These are phyloP conservation scores for Wickerhamomyces bisporus DNA, from an alignment of 805 yeast genomes.

Conservation along the genomic window DNA sequence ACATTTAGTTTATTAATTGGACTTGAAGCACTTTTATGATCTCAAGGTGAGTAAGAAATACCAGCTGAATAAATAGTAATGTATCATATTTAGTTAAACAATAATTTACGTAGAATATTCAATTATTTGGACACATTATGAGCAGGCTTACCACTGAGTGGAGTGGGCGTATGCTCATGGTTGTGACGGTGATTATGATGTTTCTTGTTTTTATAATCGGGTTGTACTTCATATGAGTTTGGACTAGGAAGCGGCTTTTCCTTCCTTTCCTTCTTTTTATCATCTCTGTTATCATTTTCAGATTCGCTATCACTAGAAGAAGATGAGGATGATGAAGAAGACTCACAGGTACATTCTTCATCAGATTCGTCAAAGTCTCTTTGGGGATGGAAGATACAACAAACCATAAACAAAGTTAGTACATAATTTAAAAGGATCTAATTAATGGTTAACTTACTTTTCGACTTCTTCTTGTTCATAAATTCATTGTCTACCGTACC, in stretches of 20 bases:
- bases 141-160: too few relatives aligned
- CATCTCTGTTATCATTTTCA: slow-evolving; percentile 23
- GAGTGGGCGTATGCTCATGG: slow-evolving; percentile 1
- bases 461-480: slow-evolving; percentile 83
- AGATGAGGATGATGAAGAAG: slow-evolving; percentile 21
- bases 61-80: too few relatives aligned
- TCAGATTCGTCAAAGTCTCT: slow-evolving; percentile 46
- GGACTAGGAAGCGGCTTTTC: slow-evolving; percentile 41
- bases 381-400: slow-evolving; percentile 83
- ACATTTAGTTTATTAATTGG: slow-evolving; percentile 66
- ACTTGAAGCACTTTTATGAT: slow-evolving; percentile 42
- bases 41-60: too few relatives aligned
- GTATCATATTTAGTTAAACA: too few relatives aligned
- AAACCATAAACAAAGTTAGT: slow-evolving; percentile 34
- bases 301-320: slow-evolving; percentile 38
- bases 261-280: slow-evolving; percentile 27
- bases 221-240: slow-evolving; percentile 89
- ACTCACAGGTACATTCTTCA: slow-evolving; percentile 29
- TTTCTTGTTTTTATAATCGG: slow-evolving; percentile 45
- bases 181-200: slow-evolving; percentile 7
- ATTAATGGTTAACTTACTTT: slow-evolving; percentile 36
- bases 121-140: too few relatives aligned
- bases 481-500: slow-evolving; percentile 88
- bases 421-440: neutral
- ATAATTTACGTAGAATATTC: too few relatives aligned